Conservation (phyloP, 345 rosid genomes). For the Syzygium aqueum region DNA sequence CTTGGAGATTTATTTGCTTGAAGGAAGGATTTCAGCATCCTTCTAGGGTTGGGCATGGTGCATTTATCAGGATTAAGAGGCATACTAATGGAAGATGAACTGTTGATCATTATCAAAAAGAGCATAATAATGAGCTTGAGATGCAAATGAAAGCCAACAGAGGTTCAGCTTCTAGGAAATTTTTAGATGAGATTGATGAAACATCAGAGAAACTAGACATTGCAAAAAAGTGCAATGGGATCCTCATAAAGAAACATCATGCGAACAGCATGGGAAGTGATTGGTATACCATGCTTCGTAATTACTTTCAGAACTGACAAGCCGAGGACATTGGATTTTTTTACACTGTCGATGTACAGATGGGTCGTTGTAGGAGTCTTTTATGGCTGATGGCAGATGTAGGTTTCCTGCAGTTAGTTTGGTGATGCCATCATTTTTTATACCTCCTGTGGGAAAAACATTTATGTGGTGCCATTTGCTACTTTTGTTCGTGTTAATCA, state of each 20-base stretch:
- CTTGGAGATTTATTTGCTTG: conserved; percentile 69
- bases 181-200: too few species aligned
- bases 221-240: conserved; percentile 14
- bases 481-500: conserved; percentile 4
- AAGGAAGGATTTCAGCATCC: conserved; percentile 96
- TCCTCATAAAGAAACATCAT: conserved; percentile 15
- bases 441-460: conserved; percentile 56
- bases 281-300: conserved; percentile 58
- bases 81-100: neutral
- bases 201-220: too few species aligned
- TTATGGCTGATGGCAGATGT: conserved; percentile 75
- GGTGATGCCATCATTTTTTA: conserved; percentile 32
- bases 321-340: conserved; percentile 81
- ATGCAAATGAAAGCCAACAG: too few species aligned
- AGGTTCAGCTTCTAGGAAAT: too few species aligned
- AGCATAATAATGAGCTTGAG: too few species aligned
- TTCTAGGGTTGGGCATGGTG: conserved; percentile 78
- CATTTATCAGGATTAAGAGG: conserved; percentile 84
- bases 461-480: conserved; percentile 56
- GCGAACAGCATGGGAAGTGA: conserved; percentile 55
- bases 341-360: conserved; percentile 44
- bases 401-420: conserved; percentile 47
- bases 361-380: conserved; percentile 50
- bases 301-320: conserved; percentile 61
- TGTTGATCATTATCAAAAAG: too few species aligned